phyloP scores from a whole-genome alignment of 208 protist genomes.

The Crithidia fasciculata region DNA sequence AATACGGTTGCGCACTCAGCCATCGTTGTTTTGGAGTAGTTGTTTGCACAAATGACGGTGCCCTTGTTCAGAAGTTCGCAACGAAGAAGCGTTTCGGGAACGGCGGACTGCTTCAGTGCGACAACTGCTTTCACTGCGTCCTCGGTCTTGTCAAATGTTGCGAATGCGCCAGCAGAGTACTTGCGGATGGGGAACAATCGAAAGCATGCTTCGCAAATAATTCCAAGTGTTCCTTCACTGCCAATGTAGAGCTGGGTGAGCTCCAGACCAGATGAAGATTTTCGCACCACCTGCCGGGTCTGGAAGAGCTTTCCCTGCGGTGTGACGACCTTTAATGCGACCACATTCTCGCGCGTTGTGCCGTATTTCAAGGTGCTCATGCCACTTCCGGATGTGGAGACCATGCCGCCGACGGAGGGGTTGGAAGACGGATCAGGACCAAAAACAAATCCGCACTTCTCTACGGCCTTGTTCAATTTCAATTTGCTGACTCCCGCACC shows the following conservation, averaged over 20 bases:
- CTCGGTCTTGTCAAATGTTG: conserved; percentile 34
- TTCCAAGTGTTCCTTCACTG: conserved; percentile 75
- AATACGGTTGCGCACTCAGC: conserved; percentile 54
- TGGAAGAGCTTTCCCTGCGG: conserved; percentile 42
- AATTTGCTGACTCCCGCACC: conserved; percentile 43
- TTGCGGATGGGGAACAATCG: conserved; percentile 33
- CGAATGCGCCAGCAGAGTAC: conserved; percentile 27
- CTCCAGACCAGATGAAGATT: conserved; percentile 79
- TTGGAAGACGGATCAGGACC: conserved; percentile 40
- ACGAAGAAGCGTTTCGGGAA: conserved; percentile 35
- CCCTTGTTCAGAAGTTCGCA: conserved; percentile 57
- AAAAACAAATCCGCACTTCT: conserved; percentile 32
- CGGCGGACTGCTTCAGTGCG: conserved; percentile 29
- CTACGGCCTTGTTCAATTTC: conserved; percentile 24
- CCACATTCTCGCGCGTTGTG: conserved; percentile 62
- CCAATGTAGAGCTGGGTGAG: conserved; percentile 79
- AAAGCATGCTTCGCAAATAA: conserved; percentile 67
- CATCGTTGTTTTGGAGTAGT: conserved; percentile 36
- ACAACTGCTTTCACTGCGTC: conserved; percentile 39
- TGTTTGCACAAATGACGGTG: conserved; percentile 37
- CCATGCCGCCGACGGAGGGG: conserved; percentile 58
- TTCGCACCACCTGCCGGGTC: conserved; percentile 53
- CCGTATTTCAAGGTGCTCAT: conserved; percentile 66
- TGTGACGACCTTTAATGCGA: conserved; percentile 46
- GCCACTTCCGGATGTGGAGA: conserved; percentile 43